Conservation (phyloP, 805 yeast genomes). For the Kodamaea kakaduensis region DNA sequence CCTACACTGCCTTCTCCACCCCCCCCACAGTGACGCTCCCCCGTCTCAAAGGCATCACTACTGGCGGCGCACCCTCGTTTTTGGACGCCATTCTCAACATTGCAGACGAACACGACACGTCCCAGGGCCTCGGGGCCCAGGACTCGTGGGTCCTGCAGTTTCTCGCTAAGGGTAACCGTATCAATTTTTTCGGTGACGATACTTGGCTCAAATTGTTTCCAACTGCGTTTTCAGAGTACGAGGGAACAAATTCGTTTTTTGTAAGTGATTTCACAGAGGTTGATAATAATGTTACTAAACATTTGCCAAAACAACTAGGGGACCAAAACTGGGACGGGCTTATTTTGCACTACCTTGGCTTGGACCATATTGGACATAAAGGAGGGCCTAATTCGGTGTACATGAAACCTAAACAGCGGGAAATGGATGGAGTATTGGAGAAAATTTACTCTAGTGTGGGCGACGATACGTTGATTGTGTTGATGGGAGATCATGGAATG, state of each 20-base stretch:
- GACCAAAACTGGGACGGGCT: constrained; percentile 70
- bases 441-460: constrained; percentile 40
- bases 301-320: constrained; percentile 58
- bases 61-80: constrained; percentile 93
- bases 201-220: constrained; percentile 96
- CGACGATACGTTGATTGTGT: constrained; percentile 57
- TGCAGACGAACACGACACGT: constrained; percentile 79
- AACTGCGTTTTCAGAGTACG: constrained; percentile 54
- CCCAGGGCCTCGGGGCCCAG: constrained; percentile 64
- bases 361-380: constrained; percentile 97
- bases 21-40: constrained; percentile 98
- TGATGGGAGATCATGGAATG: constrained; percentile 96
- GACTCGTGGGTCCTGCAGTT: constrained; percentile 89
- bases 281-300: constrained; percentile 89
- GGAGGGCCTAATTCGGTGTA: constrained; percentile 82
- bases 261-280: constrained; percentile 95
- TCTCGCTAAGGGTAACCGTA: constrained; percentile 32
- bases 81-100: constrained; percentile 91
- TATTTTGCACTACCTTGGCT: constrained; percentile 85
- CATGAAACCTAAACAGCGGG: constrained; percentile 79
- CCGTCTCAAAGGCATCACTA: constrained; percentile 85
- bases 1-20: constrained; percentile 85
- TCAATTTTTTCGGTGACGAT: constrained; percentile 94
- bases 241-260: constrained; percentile 91
- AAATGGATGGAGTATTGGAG: constrained; percentile 73